Evolutionary conservation across 176 grass and related monocot species (phyloP), one percentile per base, ranked within the genome.

Genomic region (Poa pratensis): DNA sequence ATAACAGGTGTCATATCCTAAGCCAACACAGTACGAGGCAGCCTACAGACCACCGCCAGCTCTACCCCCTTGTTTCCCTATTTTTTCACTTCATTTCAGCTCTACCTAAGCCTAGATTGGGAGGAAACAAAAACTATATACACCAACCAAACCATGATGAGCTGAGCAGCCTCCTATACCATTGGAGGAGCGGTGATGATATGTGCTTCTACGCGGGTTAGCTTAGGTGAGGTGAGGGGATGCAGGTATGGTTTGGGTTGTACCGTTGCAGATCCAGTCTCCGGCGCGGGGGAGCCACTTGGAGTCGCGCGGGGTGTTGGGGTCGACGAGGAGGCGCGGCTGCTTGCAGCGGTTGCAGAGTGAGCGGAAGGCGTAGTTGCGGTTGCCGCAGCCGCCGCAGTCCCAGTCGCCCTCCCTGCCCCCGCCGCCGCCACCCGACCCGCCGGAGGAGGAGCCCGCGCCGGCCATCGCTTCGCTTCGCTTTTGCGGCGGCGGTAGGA

Each of bases 341-440:
- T 96, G 96, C 86, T 96, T 96, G 96, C 96, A 99, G 69, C 96
- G 96, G 77, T 99, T 99, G 90, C 96, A 99, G 59, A 99, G 88
- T 16, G 91, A 96, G 58, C 93, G 93, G 91, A 99, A 99, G 51
- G 96, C 96, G 86, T 98, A 98, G 93, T 98, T 98, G 73, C 91
- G 91, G 88, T 96, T 96, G 22, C 91, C 87, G 83, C 96, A 99
- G 4, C 91, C 59, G 77, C 83, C 86, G 75, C 93, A 99, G 57
- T 94, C 79, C 93, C 96, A 96, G 88, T 99, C 96, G 50, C 96
- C 93, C 89, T 99, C 96, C 90, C 93, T 80, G 7, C 93, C 93
- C 30, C 89, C 60, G 8, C 79, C 88, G 2, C 78, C 42, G 7
- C 46, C 46, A 0, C 79, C 80, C 17, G 54, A 83, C 10, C 80